Base-by-base conservation (phyloP, 306 rosid species). In the Mimosa bimucronata region DNA sequence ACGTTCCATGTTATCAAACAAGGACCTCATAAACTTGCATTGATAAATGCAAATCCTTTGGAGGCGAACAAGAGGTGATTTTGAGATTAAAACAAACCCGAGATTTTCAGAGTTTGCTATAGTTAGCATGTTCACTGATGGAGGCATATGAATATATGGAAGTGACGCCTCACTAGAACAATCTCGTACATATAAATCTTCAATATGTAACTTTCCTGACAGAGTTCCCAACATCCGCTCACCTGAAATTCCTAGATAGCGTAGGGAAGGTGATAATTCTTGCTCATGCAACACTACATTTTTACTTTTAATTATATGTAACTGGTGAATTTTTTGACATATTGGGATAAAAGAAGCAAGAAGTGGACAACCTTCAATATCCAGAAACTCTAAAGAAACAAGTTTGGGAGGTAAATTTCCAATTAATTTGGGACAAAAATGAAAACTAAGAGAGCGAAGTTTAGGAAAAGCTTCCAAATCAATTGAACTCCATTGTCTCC, bases 401-500 rank as follows among this genome's bases (percentile, higher is more conserved):
- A 74, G 60, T 1, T 45, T 57, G 23, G 1, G 0, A 5, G 73
- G 77, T n/a, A 68, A 28, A 26, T 14, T 50, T 60, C 73, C 38
- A 29, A 2, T 66, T 38, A 66, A n/a, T 37, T 38, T 66, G 18
- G 74, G 74, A 21, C 85, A 82, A 34, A 1, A 0, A 0, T 0
- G 0, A 14, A 82, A 25, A 3, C 0, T 0, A 21, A 82, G 61
- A 0, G 1, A 0, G 41, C 14, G 40, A 0, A 82, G 78, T 4
- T 46, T n/a, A 45, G 77, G 76, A 38, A 82, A 77, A 9, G 78
- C 58, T 31, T 62, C 3, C 14, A 61, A 28, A 1, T 45, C 77
- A 34, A 13, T 10, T 14, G 73, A 23, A 37, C 0, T 5, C 85
- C 85, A 82, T 37, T n/a, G 23, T 61, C 61, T 29, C 81, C 66